These are phyloP conservation scores for Penicillium sp. DNA, from an alignment of 2,329 filamentous ascomycete genomes.

Conservation along the genomic window DNA sequence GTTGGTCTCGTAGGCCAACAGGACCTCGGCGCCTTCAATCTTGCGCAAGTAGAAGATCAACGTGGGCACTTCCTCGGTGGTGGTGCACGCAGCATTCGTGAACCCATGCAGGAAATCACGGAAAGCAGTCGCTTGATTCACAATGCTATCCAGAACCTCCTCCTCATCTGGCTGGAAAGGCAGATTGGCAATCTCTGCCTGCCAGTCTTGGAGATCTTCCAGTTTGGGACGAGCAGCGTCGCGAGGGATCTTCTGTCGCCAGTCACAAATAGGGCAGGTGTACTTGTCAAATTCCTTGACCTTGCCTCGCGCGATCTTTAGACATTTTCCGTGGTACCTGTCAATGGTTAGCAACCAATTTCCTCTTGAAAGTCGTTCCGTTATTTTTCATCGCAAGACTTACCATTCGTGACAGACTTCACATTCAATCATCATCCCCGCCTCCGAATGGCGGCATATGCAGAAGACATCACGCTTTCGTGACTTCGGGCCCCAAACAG, in stretches of 20 bases:
- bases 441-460: conserved; percentile 88
- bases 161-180: conserved; percentile 98
- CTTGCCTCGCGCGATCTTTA: conserved; percentile 96
- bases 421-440: conserved; percentile 99
- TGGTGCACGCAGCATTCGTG: conserved; percentile 77
- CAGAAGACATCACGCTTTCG: conserved; percentile 82
- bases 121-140: conserved; percentile 80
- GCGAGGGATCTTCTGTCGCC: conserved; percentile 92
- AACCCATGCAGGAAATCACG: conserved; percentile 75
- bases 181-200: conserved; percentile 73
- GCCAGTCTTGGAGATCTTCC: conserved; percentile 80
- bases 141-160: conserved; percentile 77
- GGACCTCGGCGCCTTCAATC: conserved; percentile 92
- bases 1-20: conserved; percentile 91
- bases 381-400: conserved; percentile 43
- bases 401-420: conserved; percentile 97
- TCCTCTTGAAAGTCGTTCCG: neutral
- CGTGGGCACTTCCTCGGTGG: conserved; percentile 79
- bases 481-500: conserved; percentile 50
- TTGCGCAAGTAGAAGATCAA: conserved; percentile 95
- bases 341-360: conserved; percentile 26
- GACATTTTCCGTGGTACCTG: conserved; percentile 95
- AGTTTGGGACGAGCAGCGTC: conserved; percentile 94
- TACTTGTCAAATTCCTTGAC: conserved; percentile 99
- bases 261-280: conserved; percentile 96